Conservation (phyloP, 495 filamentous ascomycete genomes). For the Penicillium lagena region DNA sequence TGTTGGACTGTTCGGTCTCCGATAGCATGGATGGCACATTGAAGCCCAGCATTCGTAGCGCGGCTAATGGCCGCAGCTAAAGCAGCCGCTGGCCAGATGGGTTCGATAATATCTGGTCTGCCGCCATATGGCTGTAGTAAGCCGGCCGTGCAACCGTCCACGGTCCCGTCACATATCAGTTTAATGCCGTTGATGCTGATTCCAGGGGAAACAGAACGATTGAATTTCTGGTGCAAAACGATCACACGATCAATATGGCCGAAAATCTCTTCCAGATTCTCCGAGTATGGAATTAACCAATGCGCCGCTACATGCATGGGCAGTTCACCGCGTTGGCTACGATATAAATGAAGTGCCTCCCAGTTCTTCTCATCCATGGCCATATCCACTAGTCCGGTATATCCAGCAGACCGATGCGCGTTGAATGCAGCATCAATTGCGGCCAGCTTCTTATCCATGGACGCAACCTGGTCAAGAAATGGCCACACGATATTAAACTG, state of each 20-base stretch:
- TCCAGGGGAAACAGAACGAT: slow-evolving; percentile 34
- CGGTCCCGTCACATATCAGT: slow-evolving; percentile 52
- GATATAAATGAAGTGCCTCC: slow-evolving; percentile 41
- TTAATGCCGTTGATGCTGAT: slow-evolving; percentile 52
- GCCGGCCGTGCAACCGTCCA: slow-evolving; percentile 54
- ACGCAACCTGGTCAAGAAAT: slow-evolving; percentile 43
- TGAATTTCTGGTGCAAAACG: slow-evolving; percentile 36
- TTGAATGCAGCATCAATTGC: slow-evolving; percentile 24
- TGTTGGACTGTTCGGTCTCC: slow-evolving; percentile 51
- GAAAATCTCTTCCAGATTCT: slow-evolving; percentile 31
- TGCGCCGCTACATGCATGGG: slow-evolving; percentile 49
- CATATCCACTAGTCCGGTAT: slow-evolving; percentile 54
- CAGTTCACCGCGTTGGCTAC: slow-evolving; percentile 17
- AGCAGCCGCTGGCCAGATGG: slow-evolving; percentile 1
- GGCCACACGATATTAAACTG: slow-evolving; percentile 56
- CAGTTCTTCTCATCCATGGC: slow-evolving; percentile 53
- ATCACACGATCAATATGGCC: slow-evolving; percentile 48
- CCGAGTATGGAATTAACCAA: slow-evolving; percentile 47
- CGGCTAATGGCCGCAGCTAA: slow-evolving; percentile 2
- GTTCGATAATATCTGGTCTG: background rate
- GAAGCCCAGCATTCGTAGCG: slow-evolving; percentile 36
- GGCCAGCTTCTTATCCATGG: slow-evolving; percentile 40
- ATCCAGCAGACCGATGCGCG: slow-evolving; percentile 5
- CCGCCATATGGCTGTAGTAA: slow-evolving; percentile 47
- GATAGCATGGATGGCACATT: slow-evolving; percentile 59